phyloP scores from a whole-genome alignment of 2,329 filamentous ascomycete genomes.

The Teratosphaeria nubilosa region DNA sequence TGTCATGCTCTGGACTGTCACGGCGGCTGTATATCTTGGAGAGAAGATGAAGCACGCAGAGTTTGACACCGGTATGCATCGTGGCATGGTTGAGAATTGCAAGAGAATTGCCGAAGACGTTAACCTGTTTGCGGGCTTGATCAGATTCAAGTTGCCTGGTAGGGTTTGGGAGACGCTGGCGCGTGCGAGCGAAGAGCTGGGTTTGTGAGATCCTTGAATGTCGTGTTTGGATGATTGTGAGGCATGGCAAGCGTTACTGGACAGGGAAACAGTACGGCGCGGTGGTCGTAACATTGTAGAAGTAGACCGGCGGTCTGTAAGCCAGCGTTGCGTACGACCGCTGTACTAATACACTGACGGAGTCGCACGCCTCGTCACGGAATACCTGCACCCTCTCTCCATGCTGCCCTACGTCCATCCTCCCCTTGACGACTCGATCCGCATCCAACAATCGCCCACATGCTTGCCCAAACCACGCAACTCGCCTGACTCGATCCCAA shows the following conservation, averaged over 20 bases:
- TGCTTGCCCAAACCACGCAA: background rate
- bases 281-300: background rate
- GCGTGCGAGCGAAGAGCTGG: slow-evolving; percentile 60
- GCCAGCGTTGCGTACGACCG: background rate
- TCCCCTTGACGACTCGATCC: background rate
- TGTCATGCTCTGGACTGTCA: slow-evolving; percentile 86
- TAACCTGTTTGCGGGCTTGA: slow-evolving; percentile 86
- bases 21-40: slow-evolving; percentile 71
- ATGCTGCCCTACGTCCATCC: background rate
- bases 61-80: slow-evolving; percentile 50
- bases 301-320: background rate
- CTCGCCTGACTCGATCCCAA: background rate
- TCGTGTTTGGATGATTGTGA: background rate
- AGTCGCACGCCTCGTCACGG: background rate
- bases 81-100: slow-evolving; percentile 56
- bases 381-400: background rate
- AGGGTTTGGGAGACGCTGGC: slow-evolving; percentile 82
- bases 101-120: slow-evolving; percentile 77
- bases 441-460: background rate
- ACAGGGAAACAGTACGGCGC: background rate
- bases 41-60: slow-evolving; percentile 58
- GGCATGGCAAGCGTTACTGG: background rate
- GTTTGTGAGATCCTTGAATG: slow-evolving; percentile 15
- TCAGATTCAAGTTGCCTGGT: slow-evolving; percentile 81
- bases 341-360: background rate